phyloP scores from a whole-genome alignment of 1,139 yeast genomes.

The Suhomyces ambrosiae region DNA sequence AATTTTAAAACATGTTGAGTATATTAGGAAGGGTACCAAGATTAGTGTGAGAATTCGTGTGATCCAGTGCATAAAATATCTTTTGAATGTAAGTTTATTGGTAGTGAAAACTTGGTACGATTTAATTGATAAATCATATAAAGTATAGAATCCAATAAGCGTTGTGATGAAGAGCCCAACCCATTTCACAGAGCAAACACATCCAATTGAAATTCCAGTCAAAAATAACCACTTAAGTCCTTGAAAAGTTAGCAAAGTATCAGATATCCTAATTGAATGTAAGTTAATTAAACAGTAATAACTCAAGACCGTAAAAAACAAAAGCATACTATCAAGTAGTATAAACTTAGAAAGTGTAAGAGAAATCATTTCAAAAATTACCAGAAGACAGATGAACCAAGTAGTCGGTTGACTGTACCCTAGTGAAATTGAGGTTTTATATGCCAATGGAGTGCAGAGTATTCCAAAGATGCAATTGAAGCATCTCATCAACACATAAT shows the following conservation, averaged over 20 bases:
- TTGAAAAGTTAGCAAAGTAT: constrained; percentile 39
- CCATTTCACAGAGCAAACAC: constrained; percentile 94
- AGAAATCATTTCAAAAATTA: constrained; percentile 64
- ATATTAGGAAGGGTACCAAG: constrained; percentile 70
- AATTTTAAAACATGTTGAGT: constrained; percentile 70
- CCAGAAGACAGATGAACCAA: constrained; percentile 60
- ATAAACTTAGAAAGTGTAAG: constrained; percentile 71
- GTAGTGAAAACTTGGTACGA: constrained; percentile 47
- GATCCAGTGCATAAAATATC: constrained; percentile 69
- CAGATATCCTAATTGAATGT: constrained; percentile 44
- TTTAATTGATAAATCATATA: constrained; percentile 71
- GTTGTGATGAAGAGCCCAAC: constrained; percentile 88
- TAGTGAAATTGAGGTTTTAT: constrained; percentile 55
- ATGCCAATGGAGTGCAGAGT: constrained; percentile 64
- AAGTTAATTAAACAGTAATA: constrained; percentile 58
- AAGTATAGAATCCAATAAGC: constrained; percentile 82
- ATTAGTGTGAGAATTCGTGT: constrained; percentile 69
- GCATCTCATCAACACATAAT: constrained; percentile 62
- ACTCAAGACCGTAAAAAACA: constrained; percentile 69
- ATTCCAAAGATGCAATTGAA: constrained; percentile 69
- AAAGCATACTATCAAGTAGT: constrained; percentile 68
- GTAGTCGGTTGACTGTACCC: constrained; percentile 49
- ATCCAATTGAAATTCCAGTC: constrained; percentile 84
- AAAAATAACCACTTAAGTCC: constrained; percentile 62
- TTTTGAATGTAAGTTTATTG: constrained; percentile 29